These are phyloP conservation scores for Rauvolfia tetraphylla DNA, from an alignment of 257 asterid species.

Conservation along the genomic window DNA sequence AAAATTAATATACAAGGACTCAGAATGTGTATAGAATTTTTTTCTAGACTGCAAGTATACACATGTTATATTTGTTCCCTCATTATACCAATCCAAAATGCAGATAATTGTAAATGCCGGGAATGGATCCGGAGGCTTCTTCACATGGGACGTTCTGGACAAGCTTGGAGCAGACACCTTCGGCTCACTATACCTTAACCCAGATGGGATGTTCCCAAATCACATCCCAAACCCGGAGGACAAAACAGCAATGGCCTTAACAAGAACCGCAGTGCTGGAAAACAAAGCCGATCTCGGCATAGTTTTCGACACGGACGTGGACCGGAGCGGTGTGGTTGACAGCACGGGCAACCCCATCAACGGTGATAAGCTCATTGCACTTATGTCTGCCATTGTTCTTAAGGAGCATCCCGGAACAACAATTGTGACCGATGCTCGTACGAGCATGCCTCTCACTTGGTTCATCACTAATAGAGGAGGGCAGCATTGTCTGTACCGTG, in stretches of 20 bases:
- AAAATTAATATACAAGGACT: too few relatives aligned
- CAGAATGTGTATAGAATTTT: too few relatives aligned
- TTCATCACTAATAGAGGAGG: conserved; percentile 64
- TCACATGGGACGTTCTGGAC: conserved; percentile 87
- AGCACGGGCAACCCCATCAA: conserved; percentile 70
- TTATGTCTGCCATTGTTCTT: conserved; percentile 72
- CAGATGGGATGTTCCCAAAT: conserved; percentile 96
- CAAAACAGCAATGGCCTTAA: conserved; percentile 76
- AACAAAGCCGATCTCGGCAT: conserved; percentile 78
- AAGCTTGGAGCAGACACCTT: conserved; percentile 94
- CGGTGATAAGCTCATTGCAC: conserved; percentile 77
- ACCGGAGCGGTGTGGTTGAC: conserved; percentile 85
- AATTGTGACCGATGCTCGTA: conserved; percentile 84
- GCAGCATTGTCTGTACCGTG: conserved; percentile 73
- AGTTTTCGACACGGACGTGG: conserved; percentile 89
- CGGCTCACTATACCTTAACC: conserved; percentile 83
- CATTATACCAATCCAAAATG: conserved; percentile 8
- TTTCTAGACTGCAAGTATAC: neutral
- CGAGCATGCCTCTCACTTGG: conserved; percentile 60
- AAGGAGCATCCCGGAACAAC: conserved; percentile 75
- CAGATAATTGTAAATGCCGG: conserved; percentile 96
- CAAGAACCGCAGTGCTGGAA: conserved; percentile 69
- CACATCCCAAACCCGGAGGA: conserved; percentile 96
- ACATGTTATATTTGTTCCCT: neutral
- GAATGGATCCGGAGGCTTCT: conserved; percentile 95